phyloP scores from a whole-genome alignment of 2,329 filamentous ascomycete genomes.

The Chaetomium sp. region DNA sequence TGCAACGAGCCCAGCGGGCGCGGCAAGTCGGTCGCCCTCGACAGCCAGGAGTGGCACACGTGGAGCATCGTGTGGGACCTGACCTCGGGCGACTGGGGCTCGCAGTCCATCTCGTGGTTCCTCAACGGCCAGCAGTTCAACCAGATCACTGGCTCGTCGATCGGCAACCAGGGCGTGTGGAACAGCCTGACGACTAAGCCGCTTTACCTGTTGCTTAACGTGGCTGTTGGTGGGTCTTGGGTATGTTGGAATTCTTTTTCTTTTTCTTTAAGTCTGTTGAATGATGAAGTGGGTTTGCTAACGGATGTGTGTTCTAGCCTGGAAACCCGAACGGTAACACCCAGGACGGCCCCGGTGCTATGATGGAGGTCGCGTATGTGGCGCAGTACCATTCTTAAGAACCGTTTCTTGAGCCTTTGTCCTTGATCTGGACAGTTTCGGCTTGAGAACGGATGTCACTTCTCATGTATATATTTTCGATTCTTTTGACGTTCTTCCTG shows the following conservation, averaged over 20 bases:
- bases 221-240: conserved; percentile 30
- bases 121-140: conserved; percentile 40
- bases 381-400: conserved; percentile 21
- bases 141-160: conserved; percentile 35
- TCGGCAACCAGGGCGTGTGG: conserved; percentile 39
- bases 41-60: conserved; percentile 42
- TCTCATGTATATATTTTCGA: no score
- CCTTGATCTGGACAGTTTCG: no score
- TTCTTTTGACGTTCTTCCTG: no score
- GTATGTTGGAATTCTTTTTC: conserved; percentile 15
- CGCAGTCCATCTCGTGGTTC: conserved; percentile 44
- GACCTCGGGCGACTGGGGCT: conserved; percentile 35
- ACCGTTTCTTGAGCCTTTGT: no score
- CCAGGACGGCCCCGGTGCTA: conserved; percentile 24
- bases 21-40: conserved; percentile 31
- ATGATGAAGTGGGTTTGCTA: not conserved
- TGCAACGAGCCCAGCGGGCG: conserved; percentile 44
- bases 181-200: conserved; percentile 27
- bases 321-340: conserved; percentile 26
- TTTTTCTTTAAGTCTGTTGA: not conserved
- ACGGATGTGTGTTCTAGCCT: conserved; percentile 18
- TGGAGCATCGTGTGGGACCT: conserved; percentile 45
- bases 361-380: conserved; percentile 29
- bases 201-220: conserved; percentile 26
- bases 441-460: no score